Conservation (phyloP, 2,329 filamentous ascomycete genomes). For the Penicillium palitans region DNA sequence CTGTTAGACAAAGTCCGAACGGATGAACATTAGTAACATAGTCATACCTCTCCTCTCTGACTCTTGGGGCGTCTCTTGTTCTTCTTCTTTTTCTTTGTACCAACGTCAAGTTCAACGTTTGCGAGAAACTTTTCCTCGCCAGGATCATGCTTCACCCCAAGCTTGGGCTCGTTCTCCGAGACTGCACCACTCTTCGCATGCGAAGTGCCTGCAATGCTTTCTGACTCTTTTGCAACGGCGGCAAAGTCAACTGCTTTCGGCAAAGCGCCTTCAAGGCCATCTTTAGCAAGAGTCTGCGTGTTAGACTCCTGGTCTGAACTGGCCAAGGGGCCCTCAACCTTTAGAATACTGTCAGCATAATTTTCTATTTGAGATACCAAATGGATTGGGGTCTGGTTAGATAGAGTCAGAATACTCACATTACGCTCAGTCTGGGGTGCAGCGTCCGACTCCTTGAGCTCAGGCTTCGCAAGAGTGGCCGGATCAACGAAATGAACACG, state of each 20-base stretch:
- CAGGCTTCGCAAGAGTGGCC: neutral
- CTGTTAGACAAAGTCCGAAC: constrained; percentile 1
- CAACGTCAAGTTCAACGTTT: constrained; percentile 1
- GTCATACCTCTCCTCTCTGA: constrained; percentile 36
- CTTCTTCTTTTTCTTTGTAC: constrained; percentile 30
- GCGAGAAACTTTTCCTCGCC: constrained; percentile 4
- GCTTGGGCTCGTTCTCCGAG: neutral
- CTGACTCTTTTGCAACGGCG: neutral
- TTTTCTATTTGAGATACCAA: neutral
- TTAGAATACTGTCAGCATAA: neutral
- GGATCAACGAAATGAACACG: neutral
- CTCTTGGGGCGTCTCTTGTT: constrained; percentile 41
- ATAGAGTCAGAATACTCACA: neutral
- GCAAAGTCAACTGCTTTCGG: neutral
- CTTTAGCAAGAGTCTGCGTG: neutral
- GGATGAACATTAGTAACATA: neutral
- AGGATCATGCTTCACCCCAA: constrained; percentile 9
- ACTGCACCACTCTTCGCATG: neutral
- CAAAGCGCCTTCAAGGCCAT: neutral
- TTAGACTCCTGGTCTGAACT: neutral
- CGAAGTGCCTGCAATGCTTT: neutral
- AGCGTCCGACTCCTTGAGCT: neutral
- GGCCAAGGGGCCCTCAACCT: neutral
- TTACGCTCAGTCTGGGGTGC: neutral
- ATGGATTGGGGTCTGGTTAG: neutral